Evolutionary conservation across 768 basidiomycete genomes (phyloP).

Genomic region (Phlegmacium glaucopus): DNA sequence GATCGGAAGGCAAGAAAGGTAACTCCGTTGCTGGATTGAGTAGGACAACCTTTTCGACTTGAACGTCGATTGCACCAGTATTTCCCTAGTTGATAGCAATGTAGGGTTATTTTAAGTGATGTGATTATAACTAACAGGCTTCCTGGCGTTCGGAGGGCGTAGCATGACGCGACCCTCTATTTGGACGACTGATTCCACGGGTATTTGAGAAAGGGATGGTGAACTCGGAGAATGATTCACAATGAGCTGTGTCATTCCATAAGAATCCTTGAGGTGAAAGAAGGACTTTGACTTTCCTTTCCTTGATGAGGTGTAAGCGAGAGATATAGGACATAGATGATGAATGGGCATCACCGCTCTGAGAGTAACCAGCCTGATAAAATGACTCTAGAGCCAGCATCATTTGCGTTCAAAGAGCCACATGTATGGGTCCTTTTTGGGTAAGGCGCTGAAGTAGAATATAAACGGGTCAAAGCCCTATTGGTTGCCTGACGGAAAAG

Average conservation of each 20-base stretch:
- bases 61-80: slow-evolving; percentile 79
- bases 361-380: slow-evolving; percentile 82
- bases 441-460: slow-evolving; percentile 45
- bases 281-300: slow-evolving; percentile 76
- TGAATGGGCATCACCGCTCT: slow-evolving; percentile 59
- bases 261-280: slow-evolving; percentile 79
- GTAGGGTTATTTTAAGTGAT: slow-evolving; percentile 14
- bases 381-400: slow-evolving; percentile 58
- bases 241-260: slow-evolving; percentile 78
- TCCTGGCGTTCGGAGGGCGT: slow-evolving; percentile 60
- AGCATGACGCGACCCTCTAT: slow-evolving; percentile 69
- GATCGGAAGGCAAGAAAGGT: slow-evolving; percentile 85
- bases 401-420: slow-evolving; percentile 47
- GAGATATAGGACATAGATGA: slow-evolving; percentile 28
- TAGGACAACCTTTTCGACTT: slow-evolving; percentile 63
- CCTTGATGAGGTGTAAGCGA: slow-evolving; percentile 45
- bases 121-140: slow-evolving; percentile 45
- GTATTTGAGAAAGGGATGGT: slow-evolving; percentile 52
- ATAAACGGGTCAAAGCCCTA: slow-evolving; percentile 7
- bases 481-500: slow-evolving; percentile 10
- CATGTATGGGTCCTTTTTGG: slow-evolving; percentile 62
- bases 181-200: slow-evolving; percentile 75
- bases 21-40: slow-evolving; percentile 78
- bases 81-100: slow-evolving; percentile 38
- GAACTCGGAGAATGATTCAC: slow-evolving; percentile 42